Evolutionary conservation across 495 filamentous ascomycete species (phyloP).

Genomic region (Podospora conica): DNA sequence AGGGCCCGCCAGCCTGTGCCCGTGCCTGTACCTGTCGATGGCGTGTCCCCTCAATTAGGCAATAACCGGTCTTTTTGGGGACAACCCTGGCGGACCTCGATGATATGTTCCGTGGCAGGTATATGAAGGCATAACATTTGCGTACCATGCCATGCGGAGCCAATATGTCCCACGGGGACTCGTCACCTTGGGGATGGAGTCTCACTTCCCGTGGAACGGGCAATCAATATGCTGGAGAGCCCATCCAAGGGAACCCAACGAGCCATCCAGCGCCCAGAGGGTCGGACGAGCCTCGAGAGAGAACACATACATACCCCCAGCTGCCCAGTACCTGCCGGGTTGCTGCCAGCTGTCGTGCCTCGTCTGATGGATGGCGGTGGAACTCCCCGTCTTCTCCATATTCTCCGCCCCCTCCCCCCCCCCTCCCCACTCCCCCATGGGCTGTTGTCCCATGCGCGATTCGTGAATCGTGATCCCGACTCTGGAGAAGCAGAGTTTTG

Average conservation of each 20-base stretch:
- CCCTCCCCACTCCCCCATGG: neutral
- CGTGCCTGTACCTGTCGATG: neutral
- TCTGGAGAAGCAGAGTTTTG: neutral
- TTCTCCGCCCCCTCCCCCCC: slow-evolving; percentile 1
- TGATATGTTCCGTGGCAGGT: slow-evolving; percentile 11
- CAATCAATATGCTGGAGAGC: neutral
- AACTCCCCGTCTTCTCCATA: slow-evolving; percentile 6
- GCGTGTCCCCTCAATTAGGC: slow-evolving; percentile 16
- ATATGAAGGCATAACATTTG: slow-evolving; percentile 14
- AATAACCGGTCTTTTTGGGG: slow-evolving; percentile 8
- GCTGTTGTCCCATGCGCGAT: neutral
- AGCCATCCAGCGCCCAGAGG: neutral
- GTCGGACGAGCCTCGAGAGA: neutral
- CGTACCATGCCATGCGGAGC: slow-evolving; percentile 13
- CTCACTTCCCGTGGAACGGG: slow-evolving; percentile 4
- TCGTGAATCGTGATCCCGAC: neutral
- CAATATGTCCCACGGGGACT: slow-evolving; percentile 14
- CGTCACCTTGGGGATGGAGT: neutral
- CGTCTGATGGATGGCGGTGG: neutral
- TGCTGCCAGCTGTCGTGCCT: neutral
- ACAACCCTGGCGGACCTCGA: slow-evolving; percentile 4
- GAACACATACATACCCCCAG: neutral
- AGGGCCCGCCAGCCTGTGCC: neutral
- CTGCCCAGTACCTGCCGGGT: neutral
- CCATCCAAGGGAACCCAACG: no score